phyloP scores from a whole-genome alignment of 108 stramenopile genomes.

The Skeletonema potamos region DNA sequence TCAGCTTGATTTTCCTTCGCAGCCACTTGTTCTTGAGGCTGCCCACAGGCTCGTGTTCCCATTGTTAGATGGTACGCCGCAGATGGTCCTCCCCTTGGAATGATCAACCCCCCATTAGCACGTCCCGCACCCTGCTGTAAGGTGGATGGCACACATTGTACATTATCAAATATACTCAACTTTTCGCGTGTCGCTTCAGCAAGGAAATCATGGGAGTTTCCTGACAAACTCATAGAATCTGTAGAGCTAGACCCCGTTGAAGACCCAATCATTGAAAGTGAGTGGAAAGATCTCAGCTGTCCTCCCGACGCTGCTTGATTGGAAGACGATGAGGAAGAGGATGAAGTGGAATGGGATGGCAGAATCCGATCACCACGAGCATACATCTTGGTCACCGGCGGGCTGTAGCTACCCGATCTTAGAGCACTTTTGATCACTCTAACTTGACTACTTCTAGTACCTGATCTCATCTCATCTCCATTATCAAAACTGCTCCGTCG shows the following conservation, averaged over 20 bases:
- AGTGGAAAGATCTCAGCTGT: constrained; percentile 33
- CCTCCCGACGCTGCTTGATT: not conserved
- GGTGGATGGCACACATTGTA: constrained; percentile 30
- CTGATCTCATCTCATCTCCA: constrained; percentile 7
- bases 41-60: not conserved
- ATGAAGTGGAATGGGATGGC: constrained; percentile 1
- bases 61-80: not conserved
- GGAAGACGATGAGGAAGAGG: constrained; percentile 5
- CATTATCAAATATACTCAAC: not conserved
- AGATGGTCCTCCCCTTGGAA: constrained; percentile 38
- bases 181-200: not conserved
- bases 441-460: constrained; percentile 22
- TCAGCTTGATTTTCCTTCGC: not conserved
- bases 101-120: constrained; percentile 34
- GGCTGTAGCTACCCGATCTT: constrained; percentile 40
- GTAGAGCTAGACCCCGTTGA: constrained; percentile 12
- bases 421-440: constrained; percentile 40
- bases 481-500: constrained; percentile 34
- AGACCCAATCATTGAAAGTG: constrained; percentile 42
- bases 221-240: not conserved
- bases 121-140: constrained; percentile 26
- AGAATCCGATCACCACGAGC: not conserved
- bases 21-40: not conserved
- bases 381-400: constrained; percentile 17
- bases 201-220: constrained; percentile 9